Base-by-base conservation (phyloP, 192 early-diverging fungal genomes). In the Rhizophagus prolifer region DNA sequence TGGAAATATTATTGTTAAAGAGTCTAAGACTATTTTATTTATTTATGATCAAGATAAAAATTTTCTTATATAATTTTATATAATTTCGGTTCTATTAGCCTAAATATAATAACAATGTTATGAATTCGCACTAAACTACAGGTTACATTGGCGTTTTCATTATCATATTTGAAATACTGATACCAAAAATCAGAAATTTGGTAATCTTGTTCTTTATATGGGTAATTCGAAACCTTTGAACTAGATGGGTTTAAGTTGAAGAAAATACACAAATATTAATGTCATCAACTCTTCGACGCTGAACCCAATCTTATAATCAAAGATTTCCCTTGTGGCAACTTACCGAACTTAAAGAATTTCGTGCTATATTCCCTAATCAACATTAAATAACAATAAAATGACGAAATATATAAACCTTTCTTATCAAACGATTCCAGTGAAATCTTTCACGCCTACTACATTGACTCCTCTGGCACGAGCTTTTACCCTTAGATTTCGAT, bases 401-500 rank as follows among this genome's bases (percentile, higher is more conserved):
- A 19, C 1, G 13, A 54, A 19, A 54, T 54, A 54, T 19, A 0
- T 3, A 6, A 9, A 1, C 16, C 4, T 19, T 54, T 13, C 9
- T 54, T 54, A 54, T 65, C 63, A 65, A 30, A 65, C 16, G 6
- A 65, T 14, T 36, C 30, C 63, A 31, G 25, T 34, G 28, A 86
- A 62, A 77, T 82, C 83, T 7, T 80, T 78, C 25, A 82, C 79
- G 8, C 79, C 82, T 5, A 82, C 68, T 0, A 89, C 86, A 54
- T 86, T 77, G 3, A 89, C 81, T 41, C 79, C 85, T 64, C 86
- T 80, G 10, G 86, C 86, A 47, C 86, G 78, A 2, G 88, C 88
- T 73, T 89, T 89, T 10, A 89, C 83, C 14, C 86, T 82, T 34
- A 89, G 64, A 63, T 89, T 89, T 25, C 88, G 84, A 81, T 89